Percentiles rank a stretch among this genome's conserved stretches.
phyloP scores from a whole-genome alignment of 768 basidiomycete species.

The Pholiota microspora region DNA sequence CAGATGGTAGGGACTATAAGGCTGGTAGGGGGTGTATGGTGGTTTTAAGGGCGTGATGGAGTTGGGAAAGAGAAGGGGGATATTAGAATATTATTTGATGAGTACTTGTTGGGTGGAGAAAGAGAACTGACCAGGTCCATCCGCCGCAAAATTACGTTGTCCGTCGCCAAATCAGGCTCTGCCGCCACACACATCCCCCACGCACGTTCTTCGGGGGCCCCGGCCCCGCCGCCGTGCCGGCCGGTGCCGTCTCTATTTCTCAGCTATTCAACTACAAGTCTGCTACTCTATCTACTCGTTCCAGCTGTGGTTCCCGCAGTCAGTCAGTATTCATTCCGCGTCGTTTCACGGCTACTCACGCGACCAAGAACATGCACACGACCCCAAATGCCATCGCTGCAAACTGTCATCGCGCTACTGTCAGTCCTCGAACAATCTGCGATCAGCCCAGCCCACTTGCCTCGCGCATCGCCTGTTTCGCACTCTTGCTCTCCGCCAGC shows the following conservation, averaged over 20 bases:
- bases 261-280: constrained; percentile 10
- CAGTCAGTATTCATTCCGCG: constrained; percentile 1
- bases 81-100: constrained; percentile 22
- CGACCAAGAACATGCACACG: constrained; percentile 87
- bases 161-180: constrained; percentile 19
- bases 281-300: constrained; percentile 56
- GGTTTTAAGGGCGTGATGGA: constrained; percentile 16
- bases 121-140: constrained; percentile 25
- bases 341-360: constrained; percentile 52
- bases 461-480: constrained; percentile 88
- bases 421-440: not conserved
- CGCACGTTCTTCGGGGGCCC: constrained; percentile 54
- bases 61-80: constrained; percentile 16
- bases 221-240: constrained; percentile 13
- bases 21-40: constrained; percentile 12
- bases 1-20: constrained; percentile 11
- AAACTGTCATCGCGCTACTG: constrained; percentile 51
- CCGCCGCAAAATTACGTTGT: constrained; percentile 33
- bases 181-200: constrained; percentile 28
- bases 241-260: constrained; percentile 1
- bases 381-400: constrained; percentile 91
- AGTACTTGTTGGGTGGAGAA: constrained; percentile 16
- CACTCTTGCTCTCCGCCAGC: constrained; percentile 85
- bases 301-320: constrained; percentile 23
- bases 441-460: constrained; percentile 36